These are phyloP conservation scores for Penicillium turbatum DNA, from an alignment of 495 filamentous ascomycete genomes.

Conservation along the genomic window DNA sequence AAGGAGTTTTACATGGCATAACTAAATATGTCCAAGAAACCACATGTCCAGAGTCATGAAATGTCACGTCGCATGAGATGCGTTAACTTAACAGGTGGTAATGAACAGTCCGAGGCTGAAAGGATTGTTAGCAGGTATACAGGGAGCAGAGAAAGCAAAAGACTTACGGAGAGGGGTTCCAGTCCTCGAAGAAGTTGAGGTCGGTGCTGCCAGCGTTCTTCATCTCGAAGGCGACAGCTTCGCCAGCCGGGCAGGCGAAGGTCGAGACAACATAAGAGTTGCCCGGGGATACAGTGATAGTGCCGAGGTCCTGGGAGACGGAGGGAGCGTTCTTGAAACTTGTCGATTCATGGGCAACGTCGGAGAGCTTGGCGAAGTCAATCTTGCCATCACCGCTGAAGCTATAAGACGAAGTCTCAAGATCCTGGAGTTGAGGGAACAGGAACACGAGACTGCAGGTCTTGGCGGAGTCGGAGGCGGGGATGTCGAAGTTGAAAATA, in stretches of 20 bases:
- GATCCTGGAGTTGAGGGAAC: constrained; percentile 50
- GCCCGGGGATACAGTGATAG: constrained; percentile 48
- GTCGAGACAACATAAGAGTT: constrained; percentile 52
- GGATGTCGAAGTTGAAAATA: constrained; percentile 69
- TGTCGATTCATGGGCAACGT: constrained; percentile 38
- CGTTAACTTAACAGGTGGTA: constrained; percentile 44
- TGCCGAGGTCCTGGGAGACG: constrained; percentile 40
- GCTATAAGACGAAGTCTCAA: constrained; percentile 53
- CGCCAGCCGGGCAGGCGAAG: constrained; percentile 53
- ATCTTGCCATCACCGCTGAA: constrained; percentile 56
- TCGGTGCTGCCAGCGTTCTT: constrained; percentile 48
- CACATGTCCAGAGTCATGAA: neutral
- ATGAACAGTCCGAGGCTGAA: constrained; percentile 59
- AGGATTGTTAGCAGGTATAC: constrained; percentile 21
- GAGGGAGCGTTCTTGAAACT: constrained; percentile 49
- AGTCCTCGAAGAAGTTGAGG: constrained; percentile 63
- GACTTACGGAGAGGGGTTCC: constrained; percentile 51
- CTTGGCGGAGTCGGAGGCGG: constrained; percentile 45
- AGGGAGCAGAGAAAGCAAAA: neutral
- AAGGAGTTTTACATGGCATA: constrained; percentile 5
- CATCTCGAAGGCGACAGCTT: constrained; percentile 49
- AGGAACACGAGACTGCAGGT: constrained; percentile 65
- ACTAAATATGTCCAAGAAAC: neutral
- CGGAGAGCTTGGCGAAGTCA: constrained; percentile 46
- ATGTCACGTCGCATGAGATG: neutral